phyloP scores from a whole-genome alignment of 1,284 basidiomycete species.

The Tetrapyrgos nigripes region DNA sequence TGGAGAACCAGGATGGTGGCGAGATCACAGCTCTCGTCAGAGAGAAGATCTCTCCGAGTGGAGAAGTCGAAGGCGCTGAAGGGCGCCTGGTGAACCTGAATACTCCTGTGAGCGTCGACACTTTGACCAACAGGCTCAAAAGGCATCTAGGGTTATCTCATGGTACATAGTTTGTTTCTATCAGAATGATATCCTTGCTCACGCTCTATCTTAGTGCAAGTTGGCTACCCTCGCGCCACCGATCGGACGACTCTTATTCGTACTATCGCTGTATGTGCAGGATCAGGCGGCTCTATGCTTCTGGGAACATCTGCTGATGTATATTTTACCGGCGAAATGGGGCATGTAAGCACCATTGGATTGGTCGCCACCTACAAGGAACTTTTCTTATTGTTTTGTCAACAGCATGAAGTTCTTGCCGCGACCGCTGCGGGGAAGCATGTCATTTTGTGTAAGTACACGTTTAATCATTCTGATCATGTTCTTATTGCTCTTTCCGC shows the following conservation, averaged over 20 bases:
- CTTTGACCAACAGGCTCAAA: constrained; percentile 73
- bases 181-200: constrained; percentile 3
- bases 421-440: constrained; percentile 74
- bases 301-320: constrained; percentile 76
- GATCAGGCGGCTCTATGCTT: constrained; percentile 81
- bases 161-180: constrained; percentile 45
- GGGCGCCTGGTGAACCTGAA: constrained; percentile 73
- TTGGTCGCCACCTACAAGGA: constrained; percentile 16
- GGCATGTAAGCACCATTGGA: constrained; percentile 63
- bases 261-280: constrained; percentile 85
- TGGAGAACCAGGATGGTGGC: constrained; percentile 29
- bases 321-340: constrained; percentile 92
- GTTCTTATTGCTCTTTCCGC: constrained; percentile 21
- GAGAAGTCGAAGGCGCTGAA: constrained; percentile 60
- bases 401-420: constrained; percentile 87
- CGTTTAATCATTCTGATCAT: constrained; percentile 26
- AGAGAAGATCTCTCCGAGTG: constrained; percentile 41
- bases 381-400: constrained; percentile 15
- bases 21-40: constrained; percentile 43
- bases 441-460: constrained; percentile 76
- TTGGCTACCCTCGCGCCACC: constrained; percentile 58
- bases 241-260: constrained; percentile 33
- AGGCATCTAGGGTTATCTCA: constrained; percentile 66
- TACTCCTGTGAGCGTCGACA: constrained; percentile 61
- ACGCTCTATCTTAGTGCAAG: constrained; percentile 65